Percentiles rank a stretch among this genome's conserved stretches.
Evolutionary conservation across 306 rosid species (phyloP).

Genomic region (Sesbania bispinosa): DNA sequence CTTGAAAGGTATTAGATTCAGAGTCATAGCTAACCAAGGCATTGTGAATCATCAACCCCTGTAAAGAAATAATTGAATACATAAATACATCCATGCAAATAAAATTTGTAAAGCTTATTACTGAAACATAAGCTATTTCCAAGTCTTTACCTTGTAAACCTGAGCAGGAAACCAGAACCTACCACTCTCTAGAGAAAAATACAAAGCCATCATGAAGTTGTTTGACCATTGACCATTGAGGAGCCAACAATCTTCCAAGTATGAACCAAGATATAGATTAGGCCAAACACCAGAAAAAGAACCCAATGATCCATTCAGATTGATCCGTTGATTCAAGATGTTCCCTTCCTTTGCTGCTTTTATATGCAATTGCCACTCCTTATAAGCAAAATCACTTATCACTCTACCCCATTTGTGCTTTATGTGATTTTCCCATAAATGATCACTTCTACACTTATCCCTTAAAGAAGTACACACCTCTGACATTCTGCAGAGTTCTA

Average conservation of each 20-base stretch:
- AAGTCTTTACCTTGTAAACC: conserved; percentile 52
- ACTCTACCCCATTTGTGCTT: conserved; percentile 51
- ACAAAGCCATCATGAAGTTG: conserved; percentile 47
- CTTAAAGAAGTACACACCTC: conserved; percentile 49
- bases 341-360: conserved; percentile 29
- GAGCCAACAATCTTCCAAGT: conserved; percentile 21
- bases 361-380: conserved; percentile 50
- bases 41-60: conserved; percentile 39
- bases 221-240: conserved; percentile 20
- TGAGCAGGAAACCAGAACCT: conserved; percentile 79
- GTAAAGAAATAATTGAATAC: not conserved
- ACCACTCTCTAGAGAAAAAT: conserved; percentile 59
- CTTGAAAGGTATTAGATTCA: conserved; percentile 47
- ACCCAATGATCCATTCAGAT: conserved; percentile 36
- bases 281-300: conserved; percentile 35
- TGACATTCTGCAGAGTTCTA: conserved; percentile 46
- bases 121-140: not conserved
- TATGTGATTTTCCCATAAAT: conserved; percentile 54
- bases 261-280: conserved; percentile 31
- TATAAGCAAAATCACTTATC: conserved; percentile 46
- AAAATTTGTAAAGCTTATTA: not conserved
- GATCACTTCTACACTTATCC: conserved; percentile 51
- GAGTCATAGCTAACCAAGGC: conserved; percentile 59
- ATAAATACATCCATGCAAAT: no score
- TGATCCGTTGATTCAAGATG: not conserved